Evolutionary conservation across 345 rosid genomes (phyloP), one percentile per base, ranked within the genome.

Genomic region (Brassica incana): DNA sequence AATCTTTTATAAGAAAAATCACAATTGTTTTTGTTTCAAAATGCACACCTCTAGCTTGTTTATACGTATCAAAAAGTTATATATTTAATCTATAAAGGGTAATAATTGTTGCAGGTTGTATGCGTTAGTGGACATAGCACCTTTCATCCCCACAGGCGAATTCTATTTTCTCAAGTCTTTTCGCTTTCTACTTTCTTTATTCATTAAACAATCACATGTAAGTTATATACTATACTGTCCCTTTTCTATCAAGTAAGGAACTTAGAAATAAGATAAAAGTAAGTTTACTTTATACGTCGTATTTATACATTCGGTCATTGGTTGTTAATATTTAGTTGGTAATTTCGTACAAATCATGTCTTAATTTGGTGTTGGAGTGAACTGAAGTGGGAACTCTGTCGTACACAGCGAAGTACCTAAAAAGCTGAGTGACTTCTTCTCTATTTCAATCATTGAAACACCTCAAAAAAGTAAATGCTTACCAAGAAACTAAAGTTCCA

Each of bases 321-420:
- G 20, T 43, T 43, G n/a, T 58, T 61, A 77, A 0, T 59, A 59
- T 18, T 78, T 59, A 79, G 82, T 33, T 67, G 56, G 40, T 67
- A 60, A 66, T 45, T 66, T 32, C 78, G 82, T 79, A 73, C 74
- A 30, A 59, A 79, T 67, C 1, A 79, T 60, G 74, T 60, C 64
- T 43, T 66, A 73, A 54, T 73, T 50, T 61, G 40, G 69, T 67
- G 45, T 16, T 23, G 2, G 6, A 59, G 69, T 66, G 69, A 78
- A 38, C 48, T n/a, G 74, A 32, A 61, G 74, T 73, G 78, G 78
- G 65, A 79, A 67, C 74, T 73, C 74, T 73, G 70, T 73, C 69
- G 78, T 79, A 67, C 78, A 79, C 77, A 72, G 82, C 73, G 50
- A 78, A 67, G 62, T 78, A 73, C 82, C 52, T 79, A 67, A 67